Percentiles rank a stretch among this genome's conserved stretches.
These are phyloP conservation scores for Stephania cephalantha DNA, from an alignment of 164 flowering plant species.

Conservation along the genomic window DNA sequence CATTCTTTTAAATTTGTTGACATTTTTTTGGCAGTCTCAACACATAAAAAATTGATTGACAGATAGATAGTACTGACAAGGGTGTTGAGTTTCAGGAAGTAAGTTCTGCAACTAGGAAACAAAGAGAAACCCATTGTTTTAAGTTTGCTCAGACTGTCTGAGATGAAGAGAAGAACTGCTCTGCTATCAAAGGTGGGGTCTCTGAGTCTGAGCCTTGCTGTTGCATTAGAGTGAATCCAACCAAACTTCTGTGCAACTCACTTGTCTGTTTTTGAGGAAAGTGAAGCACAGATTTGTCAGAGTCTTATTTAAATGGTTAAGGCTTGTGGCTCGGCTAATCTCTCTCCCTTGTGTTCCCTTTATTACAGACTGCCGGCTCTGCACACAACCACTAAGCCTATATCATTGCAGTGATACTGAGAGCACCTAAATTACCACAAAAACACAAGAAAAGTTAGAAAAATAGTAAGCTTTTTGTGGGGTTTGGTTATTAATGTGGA, in stretches of 20 bases:
- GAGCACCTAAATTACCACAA: neutral
- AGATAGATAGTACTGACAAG: conserved; percentile 42
- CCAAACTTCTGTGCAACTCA: neutral
- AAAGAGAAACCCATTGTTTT: conserved; percentile 16
- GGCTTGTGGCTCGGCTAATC: neutral
- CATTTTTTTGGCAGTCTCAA: neutral
- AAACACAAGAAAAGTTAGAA: neutral
- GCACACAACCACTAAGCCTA: conserved; percentile 26
- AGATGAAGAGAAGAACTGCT: conserved; percentile 6
- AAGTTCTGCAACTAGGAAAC: conserved; percentile 21
- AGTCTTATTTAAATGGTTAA: too few species aligned
- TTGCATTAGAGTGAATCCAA: too few species aligned
- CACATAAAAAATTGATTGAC: conserved; percentile 10
- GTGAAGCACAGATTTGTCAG: too few species aligned
- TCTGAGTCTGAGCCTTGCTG: neutral
- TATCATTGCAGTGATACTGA: conserved; percentile 10
- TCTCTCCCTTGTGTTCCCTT: conserved; percentile 53
- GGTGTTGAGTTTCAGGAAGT: conserved; percentile 17
- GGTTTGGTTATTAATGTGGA: neutral
- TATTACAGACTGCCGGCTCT: conserved; percentile 48
- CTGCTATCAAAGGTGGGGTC: conserved; percentile 13
- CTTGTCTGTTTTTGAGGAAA: neutral
- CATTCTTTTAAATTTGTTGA: neutral
- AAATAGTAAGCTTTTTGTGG: neutral
- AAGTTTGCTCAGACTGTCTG: conserved; percentile 10